Evolutionary conservation across 1,139 yeast genomes (phyloP), one percentile per base, ranked within the genome.

Genomic region (Kazachstania sp.): DNA sequence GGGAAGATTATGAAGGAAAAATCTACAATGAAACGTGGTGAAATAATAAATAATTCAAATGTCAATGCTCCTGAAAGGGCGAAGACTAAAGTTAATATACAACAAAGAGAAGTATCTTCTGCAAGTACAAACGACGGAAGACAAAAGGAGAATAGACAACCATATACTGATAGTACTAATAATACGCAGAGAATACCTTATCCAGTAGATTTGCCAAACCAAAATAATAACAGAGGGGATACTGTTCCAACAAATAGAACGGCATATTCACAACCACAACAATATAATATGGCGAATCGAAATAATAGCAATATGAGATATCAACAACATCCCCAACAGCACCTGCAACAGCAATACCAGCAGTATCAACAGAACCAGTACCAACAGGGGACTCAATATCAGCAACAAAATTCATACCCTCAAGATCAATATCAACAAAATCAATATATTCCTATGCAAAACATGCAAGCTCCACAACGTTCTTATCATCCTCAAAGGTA

Each of bases 401-500:
- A 40, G 18, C 36, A 31, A 18, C 37, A 18, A 18, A 32, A 19
- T 16, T 36, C 12, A 40, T 40, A 40, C 35, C 34, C 16, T 28
- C 32, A 39, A n/a, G 35, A 8, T 9, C 38, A 41, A 11, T 16
- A 16, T 20, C 35, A 3, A 2, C 38, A 39, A 31, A 31, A 28
- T 39, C 19, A 39, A 15, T 41, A 34, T 34, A 41, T 35, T 18
- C 44, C 39, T 1, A 41, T 41, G 44, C 23, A 35, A n/a, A 41
- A 41, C 28, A 35, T 41, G 19, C 16, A 30, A 19, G 38, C 28
- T 3, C 42, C 42, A 18, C 42, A 43, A 13, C 20, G 28, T 5
- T 18, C 48, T 35, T 45, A 45, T 35, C 36, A 32, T 32, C 16
- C 36, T 9, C 18, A 32, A 32, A 9, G 18, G 3, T 16, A 9